A percentile compares a stretch with the other conserved stretches of the same genome.
These are phyloP conservation scores for Iberis amara DNA, from an alignment of 441 rosid genomes.

Conservation along the genomic window DNA sequence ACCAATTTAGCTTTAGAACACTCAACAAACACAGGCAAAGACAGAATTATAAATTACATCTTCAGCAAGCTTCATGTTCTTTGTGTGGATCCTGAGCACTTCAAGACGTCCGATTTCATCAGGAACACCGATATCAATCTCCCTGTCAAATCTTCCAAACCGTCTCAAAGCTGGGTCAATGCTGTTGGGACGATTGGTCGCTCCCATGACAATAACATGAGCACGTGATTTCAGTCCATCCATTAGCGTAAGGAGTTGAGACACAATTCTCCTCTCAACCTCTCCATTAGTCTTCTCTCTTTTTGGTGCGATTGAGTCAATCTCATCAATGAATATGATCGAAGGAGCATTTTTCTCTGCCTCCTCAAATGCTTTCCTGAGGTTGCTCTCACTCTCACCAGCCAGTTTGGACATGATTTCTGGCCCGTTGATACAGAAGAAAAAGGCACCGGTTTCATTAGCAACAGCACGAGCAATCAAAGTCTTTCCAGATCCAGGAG, in stretches of 20 bases:
- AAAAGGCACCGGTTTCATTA: slow-evolving; percentile 38
- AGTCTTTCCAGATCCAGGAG: slow-evolving; percentile 41
- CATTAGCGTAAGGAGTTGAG: slow-evolving; percentile 40
- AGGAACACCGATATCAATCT: slow-evolving; percentile 39
- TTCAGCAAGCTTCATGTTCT: slow-evolving; percentile 41
- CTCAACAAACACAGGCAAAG: not conserved
- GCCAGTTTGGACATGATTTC: slow-evolving; percentile 38
- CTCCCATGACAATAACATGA: slow-evolving; percentile 42
- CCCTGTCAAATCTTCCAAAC: slow-evolving; percentile 40
- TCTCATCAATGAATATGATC: not conserved
- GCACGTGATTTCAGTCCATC: slow-evolving; percentile 39
- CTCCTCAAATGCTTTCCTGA: slow-evolving; percentile 34
- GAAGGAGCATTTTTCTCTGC: not conserved
- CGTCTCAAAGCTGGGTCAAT: not conserved
- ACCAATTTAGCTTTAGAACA: slow-evolving; percentile 6
- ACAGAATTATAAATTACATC: slow-evolving; percentile 27
- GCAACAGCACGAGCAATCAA: slow-evolving; percentile 42
- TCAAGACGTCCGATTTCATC: slow-evolving; percentile 43
- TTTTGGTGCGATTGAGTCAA: slow-evolving; percentile 41
- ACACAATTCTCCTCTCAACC: slow-evolving; percentile 40
- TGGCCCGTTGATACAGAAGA: slow-evolving; percentile 17
- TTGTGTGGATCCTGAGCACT: slow-evolving; percentile 40
- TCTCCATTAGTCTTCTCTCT: slow-evolving; percentile 41
- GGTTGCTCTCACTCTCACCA: slow-evolving; percentile 42
- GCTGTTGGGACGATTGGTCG: slow-evolving; percentile 25